Base-by-base conservation (phyloP, 2,329 filamentous ascomycete genomes). In the Raffaelea arxii region DNA sequence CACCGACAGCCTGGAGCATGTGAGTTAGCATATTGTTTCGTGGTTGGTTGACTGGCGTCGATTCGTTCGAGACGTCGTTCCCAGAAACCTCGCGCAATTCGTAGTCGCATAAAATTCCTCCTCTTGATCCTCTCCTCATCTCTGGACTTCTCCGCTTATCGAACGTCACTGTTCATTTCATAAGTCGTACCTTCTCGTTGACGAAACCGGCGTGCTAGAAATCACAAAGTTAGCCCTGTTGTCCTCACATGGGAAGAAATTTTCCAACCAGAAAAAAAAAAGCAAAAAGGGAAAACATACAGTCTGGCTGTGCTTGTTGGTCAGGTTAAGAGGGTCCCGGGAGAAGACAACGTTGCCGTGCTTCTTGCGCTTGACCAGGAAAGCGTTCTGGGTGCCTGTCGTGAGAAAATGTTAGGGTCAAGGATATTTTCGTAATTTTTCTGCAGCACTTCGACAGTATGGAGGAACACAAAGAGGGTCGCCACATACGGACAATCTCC, bases 301-400 rank as follows among this genome's bases (percentile, higher is more conserved):
- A 92, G 94, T 97, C 75, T 87, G 85, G 61, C 78, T 82, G 77
- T 94, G 84, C 72, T 83, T 75, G 84, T 96, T 97, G 68, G 73
- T 77, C 70, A 97, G 72, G 81, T 97, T 98, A 59, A 96, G 73
- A 62, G 90, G 87, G 67, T 97, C 91, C 61, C 86, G 85, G 59
- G 91, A 97, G 79, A 98, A 89, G 72, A 86, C 85, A 60, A 85
- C 75, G 67, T 86, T 85, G 64, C 86, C 89, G 62, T 75, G 76
- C 61, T 72, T 70, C 66, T 80, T 83, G 74, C 87, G 85, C 84
- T 95, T 95, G 68, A 91, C 86, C 67, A 95, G 83, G 80, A 76
- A 95, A 66, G 87, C 73, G 75, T 94, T 95, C 74, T 88, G 81
- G 75, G 72, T 74, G 73, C 89, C 90, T 96, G 64, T 50, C n/a